Conservation (phyloP, 2,329 filamentous ascomycete genomes). For the Neonectria magnoliae region DNA sequence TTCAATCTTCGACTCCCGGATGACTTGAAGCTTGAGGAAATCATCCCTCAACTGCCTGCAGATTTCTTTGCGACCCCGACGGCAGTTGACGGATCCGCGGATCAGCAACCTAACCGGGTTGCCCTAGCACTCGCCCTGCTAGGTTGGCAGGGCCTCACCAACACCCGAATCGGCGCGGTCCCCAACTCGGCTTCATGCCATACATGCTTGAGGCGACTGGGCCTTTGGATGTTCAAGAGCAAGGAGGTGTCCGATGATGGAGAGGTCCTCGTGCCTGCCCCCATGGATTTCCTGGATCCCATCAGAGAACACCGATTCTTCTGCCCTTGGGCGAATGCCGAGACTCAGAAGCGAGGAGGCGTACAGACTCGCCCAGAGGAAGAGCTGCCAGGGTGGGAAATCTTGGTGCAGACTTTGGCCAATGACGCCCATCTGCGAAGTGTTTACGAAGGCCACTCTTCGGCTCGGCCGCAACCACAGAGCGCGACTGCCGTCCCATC, state of each 20-base stretch:
- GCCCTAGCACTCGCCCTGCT: slow-evolving; percentile 76
- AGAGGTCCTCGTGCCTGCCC: slow-evolving; percentile 65
- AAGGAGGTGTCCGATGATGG: slow-evolving; percentile 69
- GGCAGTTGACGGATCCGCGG: slow-evolving; percentile 41
- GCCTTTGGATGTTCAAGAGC: slow-evolving; percentile 92
- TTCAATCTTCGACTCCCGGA: slow-evolving; percentile 69
- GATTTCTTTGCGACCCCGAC: slow-evolving; percentile 64
- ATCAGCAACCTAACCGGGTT: slow-evolving; percentile 61
- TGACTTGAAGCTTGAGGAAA: slow-evolving; percentile 60
- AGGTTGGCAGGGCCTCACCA: slow-evolving; percentile 77
- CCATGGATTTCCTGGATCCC: slow-evolving; percentile 75
- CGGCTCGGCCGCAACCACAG: slow-evolving; percentile 25
- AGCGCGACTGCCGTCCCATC: slow-evolving; percentile 29
- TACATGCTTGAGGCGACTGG: slow-evolving; percentile 87
- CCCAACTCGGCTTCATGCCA: slow-evolving; percentile 82
- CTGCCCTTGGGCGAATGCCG: slow-evolving; percentile 79
- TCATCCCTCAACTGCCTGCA: slow-evolving; percentile 60
- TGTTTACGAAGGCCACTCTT: slow-evolving; percentile 46
- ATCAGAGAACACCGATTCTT: slow-evolving; percentile 82
- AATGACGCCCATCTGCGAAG: slow-evolving; percentile 66
- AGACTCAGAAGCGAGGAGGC: slow-evolving; percentile 63
- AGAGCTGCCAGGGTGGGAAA: slow-evolving; percentile 63
- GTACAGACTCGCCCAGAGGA: slow-evolving; percentile 47
- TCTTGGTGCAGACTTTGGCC: slow-evolving; percentile 63
- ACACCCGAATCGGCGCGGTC: slow-evolving; percentile 65